Base-by-base conservation (phyloP, 2,329 filamentous ascomycete genomes). In the Alternaria consortialis region DNA sequence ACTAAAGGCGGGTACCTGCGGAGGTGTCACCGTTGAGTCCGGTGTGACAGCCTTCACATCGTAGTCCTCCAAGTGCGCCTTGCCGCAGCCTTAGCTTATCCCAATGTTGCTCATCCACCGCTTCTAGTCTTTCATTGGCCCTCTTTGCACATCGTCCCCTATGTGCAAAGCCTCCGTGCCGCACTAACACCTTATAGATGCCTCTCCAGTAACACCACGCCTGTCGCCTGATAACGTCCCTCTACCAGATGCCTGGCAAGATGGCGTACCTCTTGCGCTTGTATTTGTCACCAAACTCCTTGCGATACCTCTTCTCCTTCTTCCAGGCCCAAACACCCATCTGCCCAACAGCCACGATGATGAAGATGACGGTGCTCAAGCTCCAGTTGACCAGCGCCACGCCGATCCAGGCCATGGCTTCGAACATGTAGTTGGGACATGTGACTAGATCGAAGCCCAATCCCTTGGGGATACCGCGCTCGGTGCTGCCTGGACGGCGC, bases 381-480 rank as follows among this genome's bases (percentile, higher is more conserved):
- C 90, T 94, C 73, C 92, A 90, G 71, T 89, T 93, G 55, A 94
- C 86, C 43, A 97, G 77, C 69, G 91, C 90, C 56, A 98, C 85
- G 27, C 93, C 94, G 31, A 91, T 71, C 95, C 95, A 99, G 0
- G 94, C 88, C 37, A 97, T 79, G 7, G 91, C 85, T 77, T 99
- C 95, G 71, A 96, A 98, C 83, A 97, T 88, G 84, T 99, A 99
- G 83, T 99, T 99, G 42, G 95, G 95, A 82, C 94, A 97, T 12
- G 95, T 99, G 53, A 99, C 94, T 36, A 92, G 81, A 66, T 83
- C 84, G 80, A 97, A 98, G 31, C 94, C 92, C 60, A 94, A 88
- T 27, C 95, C 95, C 58, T 84, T 84, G 1, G 95, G 95, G 65
- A 99, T 96, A 70, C 93, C 93, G 61, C 94, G 87, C 77, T 96